These are phyloP conservation scores for Stephania yunnanensis DNA, from an alignment of 164 flowering plant genomes.

Conservation along the genomic window DNA sequence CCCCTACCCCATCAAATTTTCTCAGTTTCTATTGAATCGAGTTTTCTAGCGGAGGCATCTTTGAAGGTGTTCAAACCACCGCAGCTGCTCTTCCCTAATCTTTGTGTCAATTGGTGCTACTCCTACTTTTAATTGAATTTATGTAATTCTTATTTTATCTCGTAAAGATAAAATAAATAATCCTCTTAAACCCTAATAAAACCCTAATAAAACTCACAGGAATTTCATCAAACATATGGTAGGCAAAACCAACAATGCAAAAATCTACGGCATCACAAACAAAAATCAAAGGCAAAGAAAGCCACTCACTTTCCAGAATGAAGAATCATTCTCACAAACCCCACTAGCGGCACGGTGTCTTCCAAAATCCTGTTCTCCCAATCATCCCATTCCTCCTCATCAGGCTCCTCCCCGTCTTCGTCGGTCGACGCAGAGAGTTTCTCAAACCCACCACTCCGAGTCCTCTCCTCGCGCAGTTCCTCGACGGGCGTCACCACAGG, in stretches of 20 bases:
- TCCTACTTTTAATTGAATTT: no score
- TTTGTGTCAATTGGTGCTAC: no score
- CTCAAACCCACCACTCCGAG: slow-evolving; percentile 1
- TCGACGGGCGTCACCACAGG: slow-evolving; percentile 31
- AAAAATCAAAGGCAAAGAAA: not conserved
- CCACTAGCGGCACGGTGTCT: slow-evolving; percentile 92
- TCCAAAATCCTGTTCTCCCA: slow-evolving; percentile 92
- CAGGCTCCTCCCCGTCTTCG: slow-evolving; percentile 15
- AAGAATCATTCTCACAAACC: slow-evolving; percentile 85
- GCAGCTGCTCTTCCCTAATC: no score
- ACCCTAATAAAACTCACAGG: not conserved
- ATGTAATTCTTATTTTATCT: no score
- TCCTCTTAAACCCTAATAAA: not conserved
- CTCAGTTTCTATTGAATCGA: no score
- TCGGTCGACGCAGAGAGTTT: slow-evolving; percentile 14
- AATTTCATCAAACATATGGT: not conserved
- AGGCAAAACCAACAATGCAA: not conserved
- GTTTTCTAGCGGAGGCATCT: no score
- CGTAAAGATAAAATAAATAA: not conserved
- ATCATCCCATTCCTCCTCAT: slow-evolving; percentile 43
- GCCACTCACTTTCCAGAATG: slow-evolving; percentile 73
- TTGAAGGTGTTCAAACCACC: no score
- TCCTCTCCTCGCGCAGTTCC: slow-evolving; percentile 1
- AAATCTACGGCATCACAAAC: not conserved
- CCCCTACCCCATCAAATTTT: no score